Evolutionary conservation across 2,329 filamentous ascomycete species (phyloP), one percentile per base, ranked within the genome.

Genomic region (Fusarium pseudoanthophilum): DNA sequence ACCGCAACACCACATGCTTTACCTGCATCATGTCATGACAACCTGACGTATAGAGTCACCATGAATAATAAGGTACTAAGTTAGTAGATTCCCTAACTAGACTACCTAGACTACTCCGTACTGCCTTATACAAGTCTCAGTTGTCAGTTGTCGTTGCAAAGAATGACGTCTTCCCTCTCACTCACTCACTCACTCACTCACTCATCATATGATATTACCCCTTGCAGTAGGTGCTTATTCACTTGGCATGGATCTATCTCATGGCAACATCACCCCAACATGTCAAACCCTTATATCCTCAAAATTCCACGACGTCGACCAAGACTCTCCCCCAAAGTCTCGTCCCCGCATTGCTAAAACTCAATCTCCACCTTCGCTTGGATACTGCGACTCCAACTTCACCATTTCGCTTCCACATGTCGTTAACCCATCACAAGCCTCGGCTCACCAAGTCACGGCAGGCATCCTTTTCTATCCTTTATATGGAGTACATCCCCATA

Each of bases 271-370:
- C 59, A 46, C 28, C 42, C 34, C 34, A 40, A 32, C 34, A 64
- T 30, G 9, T 40, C 51, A 52, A 40, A 28, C 21, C 45, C 34
- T 51, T 20, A 21, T 60, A 10, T 24, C 24, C 24, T 43, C 49
- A 61, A 56, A 67, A 24, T 26, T 55, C 64, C 66, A 70, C 66
- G 67, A 73, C 62, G 71, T 73, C 60, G 61, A 71, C 66, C 66
- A 56, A 71, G 39, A 64, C 37, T 42, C 42, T 46, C 39, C 56
- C 58, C 58, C 42, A 60, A 59, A 59, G 56, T 53, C 16, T 59
- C 48, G 59, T 63, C 59, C 61, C 72, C 72, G 57, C 64, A 73
- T 55, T 37, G 59, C 53, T 49, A 60, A 69, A 64, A 40, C 60
- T 48, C 59, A 60, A 70, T 75, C 64, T 70, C 60, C 71, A 74